Evolutionary conservation across 768 basidiomycete genomes (phyloP), one percentile per base, ranked within the genome.

Genomic region (Gloeophyllum trabeum): DNA sequence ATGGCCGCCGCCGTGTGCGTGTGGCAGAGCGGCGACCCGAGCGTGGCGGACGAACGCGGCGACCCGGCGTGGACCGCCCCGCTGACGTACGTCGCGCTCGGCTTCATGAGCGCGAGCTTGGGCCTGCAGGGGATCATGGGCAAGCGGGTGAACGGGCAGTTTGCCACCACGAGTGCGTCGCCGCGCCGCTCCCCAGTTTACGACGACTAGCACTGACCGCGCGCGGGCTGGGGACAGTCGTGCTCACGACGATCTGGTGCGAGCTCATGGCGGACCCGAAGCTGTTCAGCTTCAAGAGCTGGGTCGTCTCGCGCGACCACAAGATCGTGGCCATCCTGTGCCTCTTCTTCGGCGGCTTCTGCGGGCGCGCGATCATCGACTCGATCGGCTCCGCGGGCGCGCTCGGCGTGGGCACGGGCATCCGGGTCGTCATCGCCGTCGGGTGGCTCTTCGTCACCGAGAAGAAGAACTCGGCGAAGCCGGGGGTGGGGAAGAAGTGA

Each of bases 101-200:
- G 73, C 1, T 86, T 88, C 57, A 78, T 90, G 59, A 89, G 86
- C 48, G 81, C 81, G 23, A 67, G 63, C 57, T 62, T 96, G 52
- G 91, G 91, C 5, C 62, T 91, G 24, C 90, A 93, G 59, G 89
- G 89, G 16, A 85, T 91, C 56, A 67, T 85, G 61, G 87, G 80
- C 40, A 91, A 91, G 62, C 65, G 84, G 25, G 56, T 87, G 48
- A 81, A 81, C 52, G 81, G 81, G 6, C 81, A 86, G 55, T 90
- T 83, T 55, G 77, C 80, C 13, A 83, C 81, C 0, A 83, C 81
- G 16, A 79, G 81, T 82, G 34, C 54, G 75, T 70, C 24, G 21
- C 23, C 2, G 12, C 28, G 38, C 20, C 14, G 32, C 46, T 28
- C 44, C 6, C 35, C 6, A 22, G n/a, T 12, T 24, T 7, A 41